Conservation (phyloP, 805 yeast species). For the Kluyveromyces aestuarii region DNA sequence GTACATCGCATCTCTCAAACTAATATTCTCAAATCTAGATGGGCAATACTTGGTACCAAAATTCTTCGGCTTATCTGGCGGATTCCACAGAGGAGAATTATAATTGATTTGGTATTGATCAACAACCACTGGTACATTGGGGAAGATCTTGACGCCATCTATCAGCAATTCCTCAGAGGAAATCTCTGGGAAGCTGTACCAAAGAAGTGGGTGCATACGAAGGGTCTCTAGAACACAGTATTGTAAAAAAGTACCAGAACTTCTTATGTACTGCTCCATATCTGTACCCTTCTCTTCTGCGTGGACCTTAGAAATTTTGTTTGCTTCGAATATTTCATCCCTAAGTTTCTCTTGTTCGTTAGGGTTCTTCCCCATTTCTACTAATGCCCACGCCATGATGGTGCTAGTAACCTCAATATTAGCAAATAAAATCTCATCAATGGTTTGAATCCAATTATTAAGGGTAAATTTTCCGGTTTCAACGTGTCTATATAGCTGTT, state of each 20-base stretch:
- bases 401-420: neutral
- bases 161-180: neutral
- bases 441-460: neutral
- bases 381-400: neutral
- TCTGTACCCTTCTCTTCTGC: too few species aligned
- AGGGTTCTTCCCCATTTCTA: neutral
- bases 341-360: neutral
- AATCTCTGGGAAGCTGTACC: neutral
- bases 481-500: neutral
- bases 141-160: neutral
- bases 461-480: neutral
- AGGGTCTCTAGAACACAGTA: neutral
- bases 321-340: neutral
- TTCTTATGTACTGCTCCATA: neutral
- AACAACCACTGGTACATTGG: neutral
- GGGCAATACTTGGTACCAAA: neutral
- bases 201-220: neutral
- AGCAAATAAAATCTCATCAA: neutral
- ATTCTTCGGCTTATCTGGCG: neutral
- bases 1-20: neutral
- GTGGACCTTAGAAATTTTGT: neutral
- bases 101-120: neutral
- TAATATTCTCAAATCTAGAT: neutral
- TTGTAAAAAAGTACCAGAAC: neutral
- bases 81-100: neutral